phyloP scores from a whole-genome alignment of 208 protist genomes.

The Angomonas desouzai region DNA sequence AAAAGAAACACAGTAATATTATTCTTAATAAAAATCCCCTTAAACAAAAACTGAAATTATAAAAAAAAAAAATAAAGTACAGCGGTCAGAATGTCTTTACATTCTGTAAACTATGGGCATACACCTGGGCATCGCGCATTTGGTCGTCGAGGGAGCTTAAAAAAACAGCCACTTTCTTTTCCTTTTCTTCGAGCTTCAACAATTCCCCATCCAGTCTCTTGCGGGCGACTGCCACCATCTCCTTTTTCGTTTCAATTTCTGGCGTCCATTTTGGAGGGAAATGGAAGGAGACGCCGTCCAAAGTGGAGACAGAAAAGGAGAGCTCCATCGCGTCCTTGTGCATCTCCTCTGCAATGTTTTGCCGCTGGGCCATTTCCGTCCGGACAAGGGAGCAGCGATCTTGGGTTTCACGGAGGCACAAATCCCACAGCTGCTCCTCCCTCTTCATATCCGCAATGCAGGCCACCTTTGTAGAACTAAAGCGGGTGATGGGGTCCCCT shows the following conservation, averaged over 20 bases:
- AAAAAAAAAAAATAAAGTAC: background rate
- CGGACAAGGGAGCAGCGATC: background rate
- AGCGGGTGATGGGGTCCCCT: no score
- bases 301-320: background rate
- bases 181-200: background rate
- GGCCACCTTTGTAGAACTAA: no score
- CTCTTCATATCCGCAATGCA: no score
- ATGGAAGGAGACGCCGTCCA: background rate
- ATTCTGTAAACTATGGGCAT: background rate
- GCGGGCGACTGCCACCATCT: background rate
- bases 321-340: background rate
- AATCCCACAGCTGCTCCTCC: background rate
- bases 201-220: background rate
- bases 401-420: background rate
- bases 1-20: constrained; percentile 3
- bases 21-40: no score
- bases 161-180: background rate
- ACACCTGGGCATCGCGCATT: background rate
- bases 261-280: background rate
- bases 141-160: background rate
- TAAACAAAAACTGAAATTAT: background rate
- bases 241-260: background rate
- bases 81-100: background rate
- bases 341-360: background rate
- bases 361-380: background rate